Percentiles rank a stretch among this genome's conserved stretches.
phyloP scores from a whole-genome alignment of 2,329 filamentous ascomycete genomes.

The Fusarium sp. region DNA sequence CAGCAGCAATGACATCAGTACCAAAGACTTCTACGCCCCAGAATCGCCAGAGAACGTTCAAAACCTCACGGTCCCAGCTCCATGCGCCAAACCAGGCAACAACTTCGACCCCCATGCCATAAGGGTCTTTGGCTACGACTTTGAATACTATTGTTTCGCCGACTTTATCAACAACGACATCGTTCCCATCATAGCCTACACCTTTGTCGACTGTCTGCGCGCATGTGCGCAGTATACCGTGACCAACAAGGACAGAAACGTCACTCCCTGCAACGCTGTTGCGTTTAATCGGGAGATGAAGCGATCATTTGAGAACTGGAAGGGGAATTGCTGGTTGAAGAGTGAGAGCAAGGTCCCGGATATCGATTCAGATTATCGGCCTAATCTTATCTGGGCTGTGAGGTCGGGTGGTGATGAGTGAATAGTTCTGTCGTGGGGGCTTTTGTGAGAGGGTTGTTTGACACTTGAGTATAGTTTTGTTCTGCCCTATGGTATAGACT shows the following conservation, averaged over 20 bases:
- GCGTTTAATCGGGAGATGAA: constrained; percentile 12
- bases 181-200: constrained; percentile 7
- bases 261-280: not conserved
- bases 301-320: not conserved
- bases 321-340: constrained; percentile 18
- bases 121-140: not conserved
- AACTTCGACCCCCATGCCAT: not conserved
- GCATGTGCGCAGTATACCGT: constrained; percentile 9
- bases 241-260: not conserved
- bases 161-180: constrained; percentile 13
- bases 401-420: not conserved
- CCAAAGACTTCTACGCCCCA: not conserved
- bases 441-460: no score
- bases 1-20: not conserved
- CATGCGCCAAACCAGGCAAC: not conserved
- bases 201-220: constrained; percentile 8
- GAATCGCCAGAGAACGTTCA: not conserved
- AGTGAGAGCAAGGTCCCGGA: not conserved
- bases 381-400: constrained; percentile 10
- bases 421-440: not conserved
- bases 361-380: not conserved
- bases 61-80: constrained; percentile 3
- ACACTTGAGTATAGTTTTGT: no score
- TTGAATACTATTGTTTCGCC: not conserved
- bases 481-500: no score